Conservation (phyloP, 2,329 filamentous ascomycete genomes). For the Knoxdaviesia capensis region DNA sequence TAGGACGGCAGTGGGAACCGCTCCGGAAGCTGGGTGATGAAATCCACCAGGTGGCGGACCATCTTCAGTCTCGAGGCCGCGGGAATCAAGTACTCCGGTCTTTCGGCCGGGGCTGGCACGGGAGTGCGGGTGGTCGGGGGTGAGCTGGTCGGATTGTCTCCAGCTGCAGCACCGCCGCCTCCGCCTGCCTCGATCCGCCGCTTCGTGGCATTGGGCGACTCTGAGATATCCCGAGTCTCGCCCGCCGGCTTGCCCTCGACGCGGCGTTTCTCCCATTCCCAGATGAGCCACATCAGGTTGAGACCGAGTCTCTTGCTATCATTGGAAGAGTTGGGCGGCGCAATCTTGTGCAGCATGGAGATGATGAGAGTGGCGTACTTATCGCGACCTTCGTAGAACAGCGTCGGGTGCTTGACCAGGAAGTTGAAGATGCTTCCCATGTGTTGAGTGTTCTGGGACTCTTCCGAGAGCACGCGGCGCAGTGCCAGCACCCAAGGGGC, state of each 20-base stretch:
- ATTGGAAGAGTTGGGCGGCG: slow-evolving; percentile 60
- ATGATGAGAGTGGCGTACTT: slow-evolving; percentile 83
- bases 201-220: slow-evolving; percentile 58
- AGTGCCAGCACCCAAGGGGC: slow-evolving; percentile 81
- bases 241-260: slow-evolving; percentile 34
- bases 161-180: slow-evolving; percentile 16
- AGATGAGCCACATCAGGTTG: slow-evolving; percentile 77
- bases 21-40: slow-evolving; percentile 79
- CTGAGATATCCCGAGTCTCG: slow-evolving; percentile 21
- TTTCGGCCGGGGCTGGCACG: slow-evolving; percentile 21
- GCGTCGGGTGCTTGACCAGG: slow-evolving; percentile 70
- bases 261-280: slow-evolving; percentile 77
- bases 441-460: slow-evolving; percentile 86
- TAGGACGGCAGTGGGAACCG: slow-evolving; percentile 59
- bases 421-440: slow-evolving; percentile 97
- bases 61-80: slow-evolving; percentile 52
- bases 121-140: neutral
- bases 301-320: slow-evolving; percentile 84
- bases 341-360: slow-evolving; percentile 72
- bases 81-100: slow-evolving; percentile 48
- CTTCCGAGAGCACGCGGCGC: slow-evolving; percentile 76
- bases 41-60: slow-evolving; percentile 87
- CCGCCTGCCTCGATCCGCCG: slow-evolving; percentile 40
- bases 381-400: slow-evolving; percentile 90
- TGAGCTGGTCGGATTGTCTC: neutral